Evolutionary conservation across 2,329 filamentous ascomycete species (phyloP).

Genomic region (Aspergillus tubingensis): DNA sequence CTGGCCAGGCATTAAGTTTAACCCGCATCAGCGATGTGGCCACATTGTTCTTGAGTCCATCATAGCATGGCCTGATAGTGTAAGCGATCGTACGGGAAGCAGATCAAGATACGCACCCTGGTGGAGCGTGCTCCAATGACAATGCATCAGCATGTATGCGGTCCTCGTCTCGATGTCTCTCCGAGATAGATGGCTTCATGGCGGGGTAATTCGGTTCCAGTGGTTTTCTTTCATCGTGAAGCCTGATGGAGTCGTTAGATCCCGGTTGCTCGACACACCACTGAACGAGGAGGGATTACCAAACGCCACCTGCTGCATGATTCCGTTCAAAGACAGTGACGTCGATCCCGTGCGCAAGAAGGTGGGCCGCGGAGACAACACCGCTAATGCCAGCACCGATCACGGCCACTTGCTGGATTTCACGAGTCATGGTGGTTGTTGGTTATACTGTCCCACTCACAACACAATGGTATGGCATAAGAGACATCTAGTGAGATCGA

Average conservation of each 20-base stretch:
- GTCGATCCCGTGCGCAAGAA: conserved; percentile 49
- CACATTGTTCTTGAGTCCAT: conserved; percentile 57
- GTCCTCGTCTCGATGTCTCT: neutral
- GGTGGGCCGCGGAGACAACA: conserved; percentile 50
- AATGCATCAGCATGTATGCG: conserved; percentile 11
- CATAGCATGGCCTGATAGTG: conserved; percentile 51
- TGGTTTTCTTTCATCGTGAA: conserved; percentile 53
- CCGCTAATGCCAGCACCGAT: conserved; percentile 57
- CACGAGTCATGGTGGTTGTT: conserved; percentile 23
- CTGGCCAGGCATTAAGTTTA: conserved; percentile 57
- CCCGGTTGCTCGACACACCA: neutral
- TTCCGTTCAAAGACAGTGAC: conserved; percentile 59
- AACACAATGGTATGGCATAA: neutral
- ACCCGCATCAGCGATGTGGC: conserved; percentile 53
- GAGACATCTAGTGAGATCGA: neutral
- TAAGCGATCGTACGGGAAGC: neutral
- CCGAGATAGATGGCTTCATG: conserved; percentile 20
- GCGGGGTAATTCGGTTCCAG: conserved; percentile 49
- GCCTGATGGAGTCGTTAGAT: conserved; percentile 34
- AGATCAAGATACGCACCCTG: conserved; percentile 42
- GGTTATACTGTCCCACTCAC: neutral
- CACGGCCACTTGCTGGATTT: conserved; percentile 43
- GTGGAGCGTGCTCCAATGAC: conserved; percentile 50
- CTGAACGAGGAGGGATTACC: conserved; percentile 41
- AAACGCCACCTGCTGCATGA: conserved; percentile 56